Conservation (phyloP, 2,329 filamentous ascomycete species). For the Cyclaneusma minus region DNA sequence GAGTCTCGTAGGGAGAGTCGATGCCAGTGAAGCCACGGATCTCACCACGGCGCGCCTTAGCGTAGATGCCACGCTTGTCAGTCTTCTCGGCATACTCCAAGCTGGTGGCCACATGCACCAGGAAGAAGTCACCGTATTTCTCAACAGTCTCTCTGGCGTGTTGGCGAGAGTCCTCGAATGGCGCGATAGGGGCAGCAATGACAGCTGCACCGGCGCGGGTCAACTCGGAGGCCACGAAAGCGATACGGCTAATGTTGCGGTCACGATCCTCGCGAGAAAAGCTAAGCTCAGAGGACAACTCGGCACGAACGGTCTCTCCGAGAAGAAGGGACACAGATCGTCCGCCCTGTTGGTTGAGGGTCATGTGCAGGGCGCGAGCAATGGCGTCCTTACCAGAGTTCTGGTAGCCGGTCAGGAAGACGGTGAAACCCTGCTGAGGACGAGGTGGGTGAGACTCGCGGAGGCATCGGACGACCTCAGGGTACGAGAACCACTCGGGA, state of each 20-base stretch:
- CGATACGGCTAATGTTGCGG: slow-evolving; percentile 90
- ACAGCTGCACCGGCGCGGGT: slow-evolving; percentile 87
- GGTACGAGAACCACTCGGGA: slow-evolving; percentile 99
- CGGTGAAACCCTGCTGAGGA: slow-evolving; percentile 85
- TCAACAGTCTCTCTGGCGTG: slow-evolving; percentile 73
- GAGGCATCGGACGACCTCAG: slow-evolving; percentile 91
- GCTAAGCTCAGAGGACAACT: slow-evolving; percentile 88
- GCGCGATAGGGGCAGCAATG: slow-evolving; percentile 91
- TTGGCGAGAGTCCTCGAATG: slow-evolving; percentile 65
- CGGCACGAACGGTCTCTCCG: slow-evolving; percentile 85
- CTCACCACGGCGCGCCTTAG: slow-evolving; percentile 67
- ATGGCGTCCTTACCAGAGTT: slow-evolving; percentile 97
- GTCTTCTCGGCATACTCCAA: slow-evolving; percentile 91
- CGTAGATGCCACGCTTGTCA: slow-evolving; percentile 84
- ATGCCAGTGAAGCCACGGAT: slow-evolving; percentile 98
- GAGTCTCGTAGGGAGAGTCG: slow-evolving; percentile 88
- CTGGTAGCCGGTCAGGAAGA: slow-evolving; percentile 94
- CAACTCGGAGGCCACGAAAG: slow-evolving; percentile 89
- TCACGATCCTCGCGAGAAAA: slow-evolving; percentile 88
- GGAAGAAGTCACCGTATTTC: slow-evolving; percentile 83
- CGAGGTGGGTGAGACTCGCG: slow-evolving; percentile 92
- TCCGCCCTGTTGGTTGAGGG: slow-evolving; percentile 93
- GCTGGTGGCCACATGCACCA: slow-evolving; percentile 85
- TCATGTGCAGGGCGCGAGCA: slow-evolving; percentile 87
- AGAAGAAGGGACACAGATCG: slow-evolving; percentile 88